Base-by-base conservation (phyloP, 2,329 filamentous ascomycete species). In the Alternaria longipes region DNA sequence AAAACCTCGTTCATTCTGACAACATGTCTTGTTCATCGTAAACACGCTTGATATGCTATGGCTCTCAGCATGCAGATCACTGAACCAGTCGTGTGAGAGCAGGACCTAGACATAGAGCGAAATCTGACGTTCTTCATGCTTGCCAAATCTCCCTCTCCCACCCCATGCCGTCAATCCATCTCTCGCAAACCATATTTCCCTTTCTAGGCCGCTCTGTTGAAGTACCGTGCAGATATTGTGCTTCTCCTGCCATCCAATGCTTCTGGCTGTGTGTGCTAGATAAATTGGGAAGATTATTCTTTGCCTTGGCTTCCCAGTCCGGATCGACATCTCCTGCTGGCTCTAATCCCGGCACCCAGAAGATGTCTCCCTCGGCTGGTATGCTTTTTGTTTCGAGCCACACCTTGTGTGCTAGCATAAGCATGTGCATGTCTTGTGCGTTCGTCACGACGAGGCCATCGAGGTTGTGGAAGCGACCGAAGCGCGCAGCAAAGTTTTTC, bases 381-480 rank as follows among this genome's bases (percentile, higher is more conserved):
- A 41, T 24, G 18, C 53, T 47, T 20, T 40, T 32, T 4, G 56
- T 2, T 12, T 22, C 41, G 16, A 59, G 28, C 45, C 59, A 67
- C 2, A 56, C 40, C 38, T 49, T 32, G 32, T 63, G 56, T 14
- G 63, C 63, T 6, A 59, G 42, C 16, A 47, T 20, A 20, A 64
- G 32, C 22, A 52, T 59, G 14, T 45, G 50, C 49, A 36, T 45
- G 32, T 64, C 22, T 3, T 44, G 9, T 18, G 40, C 20, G 14
- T 52, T 44, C 4, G 32, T 44, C 11, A 65, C 61, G 26, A 66
- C 36, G 26, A 67, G 47, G 4, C 64, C 64, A 50, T 67, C 66
- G n/a, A 50, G 32, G 22, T 51, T 42, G 5, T 63, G 51, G 44
- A 69, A 52, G 16, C 45, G 44, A 4, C 41, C 54, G 22, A 65